Evolutionary conservation across 192 early-diverging fungal genomes (phyloP), one percentile per base, ranked within the genome.

Genomic region (Irineochytrium annulatum): DNA sequence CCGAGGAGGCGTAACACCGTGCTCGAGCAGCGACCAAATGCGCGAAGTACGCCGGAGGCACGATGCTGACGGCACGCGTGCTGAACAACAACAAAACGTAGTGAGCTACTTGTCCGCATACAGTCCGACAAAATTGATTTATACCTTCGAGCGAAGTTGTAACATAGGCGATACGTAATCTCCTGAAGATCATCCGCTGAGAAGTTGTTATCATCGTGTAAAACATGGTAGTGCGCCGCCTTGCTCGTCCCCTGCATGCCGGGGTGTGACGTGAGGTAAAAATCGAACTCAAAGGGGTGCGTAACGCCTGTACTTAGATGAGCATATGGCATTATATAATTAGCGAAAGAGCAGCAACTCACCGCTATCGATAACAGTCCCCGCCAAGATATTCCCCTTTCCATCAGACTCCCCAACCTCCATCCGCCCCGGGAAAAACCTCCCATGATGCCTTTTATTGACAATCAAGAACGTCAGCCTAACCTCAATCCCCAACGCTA

Each of bases 381-480:
- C 76, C 4, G 75, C 76, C 52, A 74, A 51, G 48, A 72, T 48
- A 64, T 77, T 77, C n/a, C 75, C 74, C 52, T 69, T 72, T 45
- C 19, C 20, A 37, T 41, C 71, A 28, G 63, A 64, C 54, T 43
- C 66, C 31, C 49, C 67, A 39, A 48, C 44, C 29, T 55, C 67
- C 60, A 43, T 43, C 43, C 46, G 30, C 16, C 57, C 45, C 0
- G 75, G 70, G 61, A 79, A 79, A 53, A 87, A 89, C 11, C 87
- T 72, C 3, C 86, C 77, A 34, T 88, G 82, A 55, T 95, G 91
- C 16, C 91, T 85, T 69, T 94, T 94, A 59, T 88, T 86, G 5
- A 84, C 80, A 13, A 87, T 71, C 0, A 86, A 70, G 70, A 86
- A 89, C 11, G 90, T 91, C 41, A 70, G 31, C 0, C 20, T 52